Evolutionary conservation across 164 flowering plant genomes (phyloP).

Genomic region (Tinospora cordifolia): DNA sequence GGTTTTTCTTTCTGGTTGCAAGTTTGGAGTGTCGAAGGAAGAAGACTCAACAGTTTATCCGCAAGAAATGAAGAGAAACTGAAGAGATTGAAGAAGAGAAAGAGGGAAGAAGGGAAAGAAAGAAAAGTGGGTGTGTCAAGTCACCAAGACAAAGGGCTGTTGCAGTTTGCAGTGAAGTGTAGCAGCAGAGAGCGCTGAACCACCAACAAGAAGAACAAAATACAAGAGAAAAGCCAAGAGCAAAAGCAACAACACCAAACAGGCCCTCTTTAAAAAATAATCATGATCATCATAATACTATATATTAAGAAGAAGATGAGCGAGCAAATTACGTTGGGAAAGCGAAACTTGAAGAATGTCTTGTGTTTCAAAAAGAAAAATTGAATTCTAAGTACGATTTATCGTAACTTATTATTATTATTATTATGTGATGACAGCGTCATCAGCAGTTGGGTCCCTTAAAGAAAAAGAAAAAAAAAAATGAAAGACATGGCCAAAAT

Average conservation of each 20-base stretch:
- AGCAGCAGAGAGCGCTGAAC: neutral
- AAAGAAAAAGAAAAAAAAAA: too few species aligned
- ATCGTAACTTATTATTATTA: too few species aligned
- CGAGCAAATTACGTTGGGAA: too few species aligned
- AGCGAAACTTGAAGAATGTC: neutral
- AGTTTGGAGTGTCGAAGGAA: conserved; percentile 6
- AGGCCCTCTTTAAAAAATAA: too few species aligned
- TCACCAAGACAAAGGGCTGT: neutral
- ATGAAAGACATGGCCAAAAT: too few species aligned
- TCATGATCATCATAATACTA: too few species aligned
- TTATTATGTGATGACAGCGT: too few species aligned
- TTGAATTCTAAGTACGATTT: too few species aligned
- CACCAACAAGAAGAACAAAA: neutral
- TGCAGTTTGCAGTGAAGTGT: neutral
- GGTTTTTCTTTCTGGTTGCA: neutral
- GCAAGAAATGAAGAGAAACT: conserved; percentile 5
- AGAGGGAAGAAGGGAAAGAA: neutral
- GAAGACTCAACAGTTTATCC: conserved; percentile 9
- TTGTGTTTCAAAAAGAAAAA: too few species aligned
- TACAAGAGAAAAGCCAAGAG: neutral
- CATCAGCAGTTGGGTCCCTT: too few species aligned
- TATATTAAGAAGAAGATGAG: too few species aligned
- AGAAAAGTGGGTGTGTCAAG: neutral
- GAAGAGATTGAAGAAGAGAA: neutral
- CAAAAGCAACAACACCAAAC: neutral